Percentiles rank a stretch among this genome's conserved stretches.
These are phyloP conservation scores for Aspergillus leporis DNA, from an alignment of 495 filamentous ascomycete species.

Conservation along the genomic window DNA sequence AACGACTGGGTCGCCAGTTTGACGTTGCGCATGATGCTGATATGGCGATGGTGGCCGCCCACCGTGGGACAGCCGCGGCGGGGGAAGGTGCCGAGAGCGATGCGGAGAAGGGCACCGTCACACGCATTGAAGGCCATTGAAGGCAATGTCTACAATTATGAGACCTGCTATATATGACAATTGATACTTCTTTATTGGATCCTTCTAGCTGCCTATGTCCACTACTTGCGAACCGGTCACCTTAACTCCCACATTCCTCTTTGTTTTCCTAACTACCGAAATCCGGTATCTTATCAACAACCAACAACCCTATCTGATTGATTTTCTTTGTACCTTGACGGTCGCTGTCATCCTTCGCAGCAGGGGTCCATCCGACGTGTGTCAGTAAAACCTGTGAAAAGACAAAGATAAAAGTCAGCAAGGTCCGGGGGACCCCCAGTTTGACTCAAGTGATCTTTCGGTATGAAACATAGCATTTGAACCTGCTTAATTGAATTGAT, in stretches of 20 bases:
- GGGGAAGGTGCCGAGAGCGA: slow-evolving; percentile 13
- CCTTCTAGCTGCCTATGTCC: not conserved
- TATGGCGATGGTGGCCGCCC: slow-evolving; percentile 49
- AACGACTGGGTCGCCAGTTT: slow-evolving; percentile 66
- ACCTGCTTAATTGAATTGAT: not conserved
- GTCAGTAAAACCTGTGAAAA: not conserved
- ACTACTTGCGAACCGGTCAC: not conserved
- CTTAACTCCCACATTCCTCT: not conserved
- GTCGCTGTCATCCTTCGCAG: not conserved
- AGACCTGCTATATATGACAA: not conserved
- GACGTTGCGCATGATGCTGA: slow-evolving; percentile 68
- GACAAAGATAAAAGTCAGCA: not conserved
- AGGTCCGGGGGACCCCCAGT: not conserved
- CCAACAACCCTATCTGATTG: no score
- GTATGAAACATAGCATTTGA: not conserved
- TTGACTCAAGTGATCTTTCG: not conserved
- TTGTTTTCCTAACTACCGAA: not conserved
- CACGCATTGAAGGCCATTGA: slow-evolving; percentile 1
- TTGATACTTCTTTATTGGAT: not conserved
- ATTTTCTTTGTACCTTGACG: not conserved
- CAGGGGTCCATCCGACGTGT: not conserved
- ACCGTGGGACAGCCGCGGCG: slow-evolving; percentile 9
- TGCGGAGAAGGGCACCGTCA: slow-evolving; percentile 20
- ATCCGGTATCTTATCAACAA: no score
- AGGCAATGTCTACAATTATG: not conserved